Evolutionary conservation across 768 basidiomycete species (phyloP).

Genomic region (Serendipita sp.): DNA sequence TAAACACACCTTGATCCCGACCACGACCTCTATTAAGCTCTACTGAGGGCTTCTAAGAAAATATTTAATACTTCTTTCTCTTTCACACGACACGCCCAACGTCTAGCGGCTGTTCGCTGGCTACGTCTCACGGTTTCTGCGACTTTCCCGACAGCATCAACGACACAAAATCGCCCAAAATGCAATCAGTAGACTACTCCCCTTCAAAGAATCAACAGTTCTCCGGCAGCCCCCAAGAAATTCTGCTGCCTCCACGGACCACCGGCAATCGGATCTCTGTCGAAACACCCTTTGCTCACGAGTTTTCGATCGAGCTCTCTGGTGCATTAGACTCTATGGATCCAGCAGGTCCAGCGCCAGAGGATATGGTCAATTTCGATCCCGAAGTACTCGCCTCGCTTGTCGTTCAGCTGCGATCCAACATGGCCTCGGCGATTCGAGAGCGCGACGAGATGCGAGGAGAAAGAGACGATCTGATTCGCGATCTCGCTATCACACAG

Average conservation of each 20-base stretch:
- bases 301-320: slow-evolving; percentile 2
- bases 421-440: slow-evolving; percentile 42
- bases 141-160: too few relatives aligned
- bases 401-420: slow-evolving; percentile 53
- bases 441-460: slow-evolving; percentile 38
- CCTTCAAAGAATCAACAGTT: too few relatives aligned
- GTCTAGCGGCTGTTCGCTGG: too few relatives aligned
- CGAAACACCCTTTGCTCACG: neutral
- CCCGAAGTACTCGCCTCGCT: slow-evolving; percentile 62
- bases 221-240: neutral
- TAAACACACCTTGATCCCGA: neutral
- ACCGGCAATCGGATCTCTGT: neutral
- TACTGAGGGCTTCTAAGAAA: neutral
- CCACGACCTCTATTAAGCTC: neutral
- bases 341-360: neutral
- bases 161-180: too few relatives aligned
- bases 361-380: slow-evolving; percentile 31
- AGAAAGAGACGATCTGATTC: slow-evolving; percentile 27
- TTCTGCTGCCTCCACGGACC: neutral
- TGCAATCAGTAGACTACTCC: too few relatives aligned
- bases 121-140: too few relatives aligned
- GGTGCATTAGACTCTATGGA: neutral
- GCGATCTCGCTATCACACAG: slow-evolving; percentile 33
- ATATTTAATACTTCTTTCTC: neutral
- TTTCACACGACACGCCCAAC: too few relatives aligned